phyloP scores from a whole-genome alignment of 805 yeast genomes.

The Clavispora asparagi region DNA sequence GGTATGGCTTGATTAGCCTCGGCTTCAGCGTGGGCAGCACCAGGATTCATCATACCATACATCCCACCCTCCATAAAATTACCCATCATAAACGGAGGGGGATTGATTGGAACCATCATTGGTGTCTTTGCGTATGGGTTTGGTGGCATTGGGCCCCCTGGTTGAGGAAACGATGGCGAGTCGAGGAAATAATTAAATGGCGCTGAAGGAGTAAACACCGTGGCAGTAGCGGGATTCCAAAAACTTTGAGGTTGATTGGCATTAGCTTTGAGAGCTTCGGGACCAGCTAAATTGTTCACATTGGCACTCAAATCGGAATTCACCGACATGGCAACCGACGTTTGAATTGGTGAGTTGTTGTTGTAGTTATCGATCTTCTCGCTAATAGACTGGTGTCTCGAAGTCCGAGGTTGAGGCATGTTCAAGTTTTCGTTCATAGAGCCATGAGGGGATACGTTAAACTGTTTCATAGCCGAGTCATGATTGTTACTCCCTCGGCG shows the following conservation, averaged over 20 bases:
- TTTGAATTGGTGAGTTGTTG: conserved; percentile 40
- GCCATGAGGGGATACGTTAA: conserved; percentile 32
- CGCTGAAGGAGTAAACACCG: conserved; percentile 49
- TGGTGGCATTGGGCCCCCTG: conserved; percentile 14
- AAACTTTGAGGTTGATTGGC: conserved; percentile 29
- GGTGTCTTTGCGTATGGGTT: conserved; percentile 31
- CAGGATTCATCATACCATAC: conserved; percentile 27
- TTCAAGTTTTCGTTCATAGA: conserved; percentile 41
- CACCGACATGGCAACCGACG: conserved; percentile 32
- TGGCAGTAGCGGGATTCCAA: conserved; percentile 66
- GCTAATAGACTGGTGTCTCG: conserved; percentile 49
- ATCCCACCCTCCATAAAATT: conserved; percentile 34
- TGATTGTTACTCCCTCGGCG: conserved; percentile 51
- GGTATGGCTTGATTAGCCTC: conserved; percentile 4
- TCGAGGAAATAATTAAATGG: conserved; percentile 27
- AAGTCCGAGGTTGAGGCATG: conserved; percentile 27
- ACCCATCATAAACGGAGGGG: conserved; percentile 37
- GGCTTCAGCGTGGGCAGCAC: conserved; percentile 3
- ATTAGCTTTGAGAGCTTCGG: conserved; percentile 1
- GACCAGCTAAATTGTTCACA: conserved; percentile 3
- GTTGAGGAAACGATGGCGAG: conserved; percentile 7
- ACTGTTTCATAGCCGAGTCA: conserved; percentile 18
- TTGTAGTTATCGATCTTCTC: conserved; percentile 61
- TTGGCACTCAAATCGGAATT: conserved; percentile 21
- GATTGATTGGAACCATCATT: conserved; percentile 29